Base-by-base conservation (phyloP, 495 filamentous ascomycete genomes). In the Pyrenula aspistea region DNA sequence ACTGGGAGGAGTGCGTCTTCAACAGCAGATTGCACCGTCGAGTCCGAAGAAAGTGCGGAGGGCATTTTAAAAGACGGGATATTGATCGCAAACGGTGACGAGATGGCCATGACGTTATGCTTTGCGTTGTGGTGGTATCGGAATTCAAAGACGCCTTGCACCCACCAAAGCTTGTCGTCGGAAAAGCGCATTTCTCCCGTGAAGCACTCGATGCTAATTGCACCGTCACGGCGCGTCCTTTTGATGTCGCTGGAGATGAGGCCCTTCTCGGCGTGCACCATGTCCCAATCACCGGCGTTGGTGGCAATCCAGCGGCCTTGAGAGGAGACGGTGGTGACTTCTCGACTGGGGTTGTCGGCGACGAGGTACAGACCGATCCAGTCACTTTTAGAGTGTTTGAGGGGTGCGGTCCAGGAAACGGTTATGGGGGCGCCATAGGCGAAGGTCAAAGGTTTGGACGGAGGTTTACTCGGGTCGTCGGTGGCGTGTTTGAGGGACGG, bases 161-260 rank as follows among this genome's bases (percentile, higher is more conserved):
- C 93, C 93, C 93, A 98, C 83, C 89, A 97, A 12, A 93, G 77
- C 73, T 97, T 97, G 76, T 96, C 91, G 47, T 91, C 91, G 15
- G 82, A 77, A 62, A 98, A 96, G 42, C 87, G 67, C 71, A 97
- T 82, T 67, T 97, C 91, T 57, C 93, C 93, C 22, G 73, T 70
- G 2, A 84, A 68, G 57, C 77, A 75, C 56, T 82, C 76, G 36
- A 63, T 66, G 50, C 50, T 52, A 11, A 48, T 19, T 0, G 55
- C 63, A 3, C 75, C 76, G 19, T 52, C 50, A 10, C 4, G 8
- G 0, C 66, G 67, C 4, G 15, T 42, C 4, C 31, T 42, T 50
- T 72, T 63, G 3, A 75, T 63, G 61, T 96, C 84, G 57, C 77
- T 86, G 8, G 81, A 68, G 15, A 96, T 58, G 53, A 96, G 89